phyloP scores from a whole-genome alignment of 2,329 filamentous ascomycete genomes.

The Hypoxylon sp. region DNA sequence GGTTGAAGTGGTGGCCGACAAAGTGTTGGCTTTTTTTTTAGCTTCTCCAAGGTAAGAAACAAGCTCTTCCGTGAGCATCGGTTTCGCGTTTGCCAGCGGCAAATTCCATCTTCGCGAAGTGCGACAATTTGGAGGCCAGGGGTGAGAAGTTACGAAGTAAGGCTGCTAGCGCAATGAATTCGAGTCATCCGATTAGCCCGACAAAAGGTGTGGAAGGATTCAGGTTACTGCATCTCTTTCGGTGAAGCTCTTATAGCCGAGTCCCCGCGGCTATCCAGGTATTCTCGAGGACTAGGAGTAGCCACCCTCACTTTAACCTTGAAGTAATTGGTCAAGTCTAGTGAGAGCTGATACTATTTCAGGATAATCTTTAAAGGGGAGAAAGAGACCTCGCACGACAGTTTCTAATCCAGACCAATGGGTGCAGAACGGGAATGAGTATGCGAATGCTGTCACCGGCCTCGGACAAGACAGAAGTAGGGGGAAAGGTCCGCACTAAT shows the following conservation, averaged over 20 bases:
- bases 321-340: neutral
- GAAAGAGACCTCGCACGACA: too few species aligned
- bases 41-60: neutral
- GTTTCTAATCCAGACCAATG: neutral
- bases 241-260: conserved; percentile 3
- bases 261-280: neutral
- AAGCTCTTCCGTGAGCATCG: neutral
- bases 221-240: neutral
- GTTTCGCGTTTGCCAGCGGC: conserved; percentile 14
- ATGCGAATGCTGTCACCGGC: conserved; percentile 12
- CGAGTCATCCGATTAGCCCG: conserved; percentile 25
- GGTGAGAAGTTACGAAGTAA: conserved; percentile 25
- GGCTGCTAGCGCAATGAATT: conserved; percentile 28
- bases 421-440: conserved; percentile 10
- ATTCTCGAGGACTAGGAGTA: neutral
- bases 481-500: neutral
- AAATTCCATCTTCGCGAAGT: conserved; percentile 21
- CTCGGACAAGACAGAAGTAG: conserved; percentile 2
- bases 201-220: conserved; percentile 4
- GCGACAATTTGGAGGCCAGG: neutral
- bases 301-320: neutral
- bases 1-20: neutral
- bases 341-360: neutral
- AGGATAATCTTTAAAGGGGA: neutral
- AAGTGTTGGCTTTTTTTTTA: neutral